Evolutionary conservation across 148 eudicot species (phyloP), one percentile per base, ranked within the genome.

Genomic region (Tetragonia tetragonoides): DNA sequence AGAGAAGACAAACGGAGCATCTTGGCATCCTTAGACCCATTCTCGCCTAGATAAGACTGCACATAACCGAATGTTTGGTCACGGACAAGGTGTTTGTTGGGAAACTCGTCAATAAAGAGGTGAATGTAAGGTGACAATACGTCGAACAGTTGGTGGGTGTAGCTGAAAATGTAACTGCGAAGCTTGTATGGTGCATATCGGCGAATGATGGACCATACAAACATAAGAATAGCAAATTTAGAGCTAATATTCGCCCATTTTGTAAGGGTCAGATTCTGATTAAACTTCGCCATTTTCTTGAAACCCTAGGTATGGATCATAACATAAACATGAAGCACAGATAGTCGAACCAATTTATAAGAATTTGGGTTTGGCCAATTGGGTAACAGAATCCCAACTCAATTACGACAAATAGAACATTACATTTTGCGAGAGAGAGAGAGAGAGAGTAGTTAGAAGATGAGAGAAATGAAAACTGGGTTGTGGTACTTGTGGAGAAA

Each of bases 111-210:
- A 12, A 77, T 77, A 68, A 16, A 59, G 42, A 77, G 68, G 18
- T 77, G 60, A 23, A 70, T 44, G 34, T 70, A 70, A 23, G 80
- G 80, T 5, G 79, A 77, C 24, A 24, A 67, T 8, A 67, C 11
- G 40, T 67, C 40, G 72, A 66, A 39, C 9, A 67, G 7, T 67
- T 77, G 79, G 11, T 24, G 66, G 11, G 12, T 5, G 49, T 41
- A 70, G 15, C 42, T 64, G 17, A 17, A 2, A 23, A 77, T 17
- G 6, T 42, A 42, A 5, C 16, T 40, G 16, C 60, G 75, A 44
- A 77, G 1, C 3, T 64, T 60, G 61, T 0, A 3, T 0, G 78
- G 72, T 18, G 40, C 37, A 37, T 51, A 76, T 8, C 34, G 62
- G 12, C 18, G 44, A 46, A 77, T 9, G 17, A 70, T 60, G 6